Evolutionary conservation across 192 early-diverging fungal genomes (phyloP).

Genomic region (Chytriomyces confervae): DNA sequence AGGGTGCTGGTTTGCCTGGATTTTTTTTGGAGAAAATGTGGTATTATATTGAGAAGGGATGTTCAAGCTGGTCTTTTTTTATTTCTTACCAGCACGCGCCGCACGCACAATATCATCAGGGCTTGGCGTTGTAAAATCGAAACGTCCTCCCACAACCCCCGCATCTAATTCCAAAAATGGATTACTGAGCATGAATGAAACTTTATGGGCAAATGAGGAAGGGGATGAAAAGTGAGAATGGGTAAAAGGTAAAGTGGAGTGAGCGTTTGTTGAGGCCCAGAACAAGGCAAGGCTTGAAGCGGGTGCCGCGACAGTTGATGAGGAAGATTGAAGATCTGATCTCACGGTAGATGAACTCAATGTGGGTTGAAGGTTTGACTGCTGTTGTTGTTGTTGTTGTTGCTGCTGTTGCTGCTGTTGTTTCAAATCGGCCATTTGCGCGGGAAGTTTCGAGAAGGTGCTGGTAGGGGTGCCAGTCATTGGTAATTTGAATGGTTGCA

Average conservation of each 20-base stretch:
- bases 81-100: constrained; percentile 21
- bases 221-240: background rate
- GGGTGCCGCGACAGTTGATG: background rate
- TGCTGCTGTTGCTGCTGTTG: background rate
- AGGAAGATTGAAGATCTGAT: too few relatives aligned
- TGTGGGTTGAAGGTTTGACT: too few relatives aligned
- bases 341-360: too few relatives aligned
- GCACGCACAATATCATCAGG: constrained; percentile 43
- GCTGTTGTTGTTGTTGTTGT: too few relatives aligned
- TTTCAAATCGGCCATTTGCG: too few relatives aligned
- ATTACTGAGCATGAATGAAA: background rate
- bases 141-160: constrained; percentile 40
- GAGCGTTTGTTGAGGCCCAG: background rate
- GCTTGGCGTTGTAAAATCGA: constrained; percentile 79
- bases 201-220: background rate
- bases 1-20: background rate
- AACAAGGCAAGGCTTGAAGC: background rate
- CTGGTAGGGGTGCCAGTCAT: too few relatives aligned
- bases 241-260: too few relatives aligned
- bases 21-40: constrained; percentile 21
- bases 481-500: too few relatives aligned
- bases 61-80: constrained; percentile 35
- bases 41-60: constrained; percentile 47
- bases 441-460: too few relatives aligned
- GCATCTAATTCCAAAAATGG: background rate